Conservation (phyloP, 2,329 filamentous ascomycete genomes). For the Colletotrichum sp. region DNA sequence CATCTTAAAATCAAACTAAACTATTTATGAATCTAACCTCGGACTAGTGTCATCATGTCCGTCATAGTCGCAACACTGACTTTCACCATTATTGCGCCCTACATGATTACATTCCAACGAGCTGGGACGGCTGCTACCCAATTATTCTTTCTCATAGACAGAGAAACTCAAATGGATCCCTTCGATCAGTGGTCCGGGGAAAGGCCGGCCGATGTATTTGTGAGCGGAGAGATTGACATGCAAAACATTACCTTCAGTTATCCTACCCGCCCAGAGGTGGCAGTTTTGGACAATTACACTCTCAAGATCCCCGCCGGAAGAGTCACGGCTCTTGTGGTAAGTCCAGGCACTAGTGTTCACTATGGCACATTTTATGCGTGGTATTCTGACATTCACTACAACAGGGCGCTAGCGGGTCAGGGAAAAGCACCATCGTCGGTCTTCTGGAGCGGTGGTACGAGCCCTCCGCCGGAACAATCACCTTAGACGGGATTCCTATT, state of each 20-base stretch:
- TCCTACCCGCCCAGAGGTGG: conserved; percentile 69
- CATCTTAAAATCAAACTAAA: neutral
- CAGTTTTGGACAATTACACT: conserved; percentile 66
- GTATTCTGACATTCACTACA: neutral
- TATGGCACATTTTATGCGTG: neutral
- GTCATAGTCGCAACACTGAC: conserved; percentile 26
- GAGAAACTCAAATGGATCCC: conserved; percentile 26
- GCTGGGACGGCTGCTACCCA: conserved; percentile 25
- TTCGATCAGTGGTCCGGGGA: conserved; percentile 11
- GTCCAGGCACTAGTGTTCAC: neutral
- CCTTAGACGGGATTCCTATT: conserved; percentile 30
- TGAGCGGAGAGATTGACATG: conserved; percentile 53
- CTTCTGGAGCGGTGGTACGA: conserved; percentile 70
- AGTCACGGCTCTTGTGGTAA: conserved; percentile 67
- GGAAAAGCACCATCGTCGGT: conserved; percentile 72
- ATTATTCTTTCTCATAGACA: conserved; percentile 28
- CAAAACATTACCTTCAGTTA: conserved; percentile 69
- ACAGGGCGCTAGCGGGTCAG: conserved; percentile 67
- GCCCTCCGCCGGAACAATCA: conserved; percentile 26
- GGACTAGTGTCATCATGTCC: conserved; percentile 27
- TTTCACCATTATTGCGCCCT: conserved; percentile 21
- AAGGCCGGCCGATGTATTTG: neutral
- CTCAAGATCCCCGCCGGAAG: conserved; percentile 67
- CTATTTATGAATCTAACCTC: neutral
- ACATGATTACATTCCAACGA: conserved; percentile 24